These are phyloP conservation scores for Arxiozyma bovina DNA, from an alignment of 1,139 yeast species.

Conservation along the genomic window DNA sequence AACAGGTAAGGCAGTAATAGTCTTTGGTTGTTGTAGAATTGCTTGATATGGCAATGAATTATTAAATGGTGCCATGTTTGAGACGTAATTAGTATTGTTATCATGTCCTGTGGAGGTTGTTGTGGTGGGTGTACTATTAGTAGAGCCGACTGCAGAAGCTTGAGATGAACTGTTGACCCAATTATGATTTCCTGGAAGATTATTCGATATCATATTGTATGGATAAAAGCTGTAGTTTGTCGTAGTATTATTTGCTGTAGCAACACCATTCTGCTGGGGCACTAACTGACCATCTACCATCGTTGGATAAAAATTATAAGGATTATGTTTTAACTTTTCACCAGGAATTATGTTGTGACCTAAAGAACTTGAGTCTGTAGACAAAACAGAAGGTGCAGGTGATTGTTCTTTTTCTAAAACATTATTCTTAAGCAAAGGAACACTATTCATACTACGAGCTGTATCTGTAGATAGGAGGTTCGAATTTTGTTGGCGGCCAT, in stretches of 20 bases:
- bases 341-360: neutral
- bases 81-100: neutral
- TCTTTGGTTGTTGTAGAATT: neutral
- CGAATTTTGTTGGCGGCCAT: neutral
- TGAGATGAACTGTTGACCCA: neutral
- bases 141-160: neutral
- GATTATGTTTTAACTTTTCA: neutral
- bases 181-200: neutral
- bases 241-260: neutral
- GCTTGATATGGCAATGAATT: neutral
- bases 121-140: neutral
- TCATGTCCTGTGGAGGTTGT: neutral
- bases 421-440: too few relatives aligned
- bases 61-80: neutral
- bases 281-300: too few relatives aligned
- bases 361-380: too few relatives aligned
- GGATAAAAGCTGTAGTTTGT: neutral
- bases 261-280: neutral
- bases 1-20: conserved; percentile 4
- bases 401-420: too few relatives aligned
- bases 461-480: neutral
- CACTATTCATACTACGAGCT: too few relatives aligned
- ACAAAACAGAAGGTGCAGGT: too few relatives aligned
- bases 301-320: neutral
- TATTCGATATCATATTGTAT: too few relatives aligned